Percentiles rank a stretch among this genome's conserved stretches.
Conservation (phyloP, 345 rosid species). For the Acer negundo region DNA sequence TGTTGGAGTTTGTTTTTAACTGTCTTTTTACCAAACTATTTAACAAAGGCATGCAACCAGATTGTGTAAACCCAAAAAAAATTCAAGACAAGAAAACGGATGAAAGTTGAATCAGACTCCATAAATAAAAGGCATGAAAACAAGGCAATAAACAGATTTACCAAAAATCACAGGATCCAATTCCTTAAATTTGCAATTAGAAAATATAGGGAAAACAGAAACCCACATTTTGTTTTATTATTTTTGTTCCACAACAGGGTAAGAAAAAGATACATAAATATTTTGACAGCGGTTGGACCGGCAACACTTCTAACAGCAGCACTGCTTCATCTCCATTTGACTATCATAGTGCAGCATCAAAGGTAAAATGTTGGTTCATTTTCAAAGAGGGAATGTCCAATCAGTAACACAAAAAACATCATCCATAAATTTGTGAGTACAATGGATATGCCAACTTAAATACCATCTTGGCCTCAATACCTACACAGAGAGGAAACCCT, state of each 20-base stretch:
- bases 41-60: background rate
- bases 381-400: background rate
- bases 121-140: background rate
- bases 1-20: background rate
- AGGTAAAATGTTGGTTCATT: constrained; percentile 2
- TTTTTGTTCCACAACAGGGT: background rate
- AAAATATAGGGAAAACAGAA: background rate
- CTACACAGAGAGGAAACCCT: background rate
- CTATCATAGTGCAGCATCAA: background rate
- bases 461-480: background rate
- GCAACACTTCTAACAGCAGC: background rate
- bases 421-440: background rate
- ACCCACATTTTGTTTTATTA: background rate
- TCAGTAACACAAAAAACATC: background rate
- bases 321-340: background rate
- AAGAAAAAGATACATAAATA: background rate
- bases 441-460: background rate
- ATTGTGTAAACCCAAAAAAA: background rate
- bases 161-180: background rate
- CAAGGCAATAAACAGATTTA: background rate
- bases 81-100: background rate
- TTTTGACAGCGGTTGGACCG: background rate
- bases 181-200: background rate
- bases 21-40: background rate
- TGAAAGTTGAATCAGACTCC: background rate